Evolutionary conservation across 1,139 yeast species (phyloP), one percentile per base, ranked within the genome.

Genomic region (Kodamaea arcana): DNA sequence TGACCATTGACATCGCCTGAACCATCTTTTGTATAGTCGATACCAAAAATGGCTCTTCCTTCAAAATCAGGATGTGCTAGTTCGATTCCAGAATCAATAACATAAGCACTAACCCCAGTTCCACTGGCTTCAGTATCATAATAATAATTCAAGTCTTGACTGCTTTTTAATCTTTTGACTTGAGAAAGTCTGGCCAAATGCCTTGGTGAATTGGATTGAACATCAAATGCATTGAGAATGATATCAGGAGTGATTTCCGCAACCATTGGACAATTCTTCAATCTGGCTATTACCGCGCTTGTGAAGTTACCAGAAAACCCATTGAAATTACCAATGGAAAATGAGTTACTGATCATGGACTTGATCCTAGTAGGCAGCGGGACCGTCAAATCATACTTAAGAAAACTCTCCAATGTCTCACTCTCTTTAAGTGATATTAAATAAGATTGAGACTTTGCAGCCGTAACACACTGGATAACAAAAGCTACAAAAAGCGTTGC

Each of bases 61-160:
- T 74, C 80, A 50, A 84, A 81, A 29, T 83, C 85, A 0, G 78
- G 77, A 48, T 81, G 83, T 1, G 64, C 67, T 13, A 65, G 51
- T 36, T 67, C 65, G 18, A 84, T 60, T 0, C 95, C 95, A 1
- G 94, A 82, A 54, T 88, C 97, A 29, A 87, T 62, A n/a, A 88
- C 76, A 54, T 86, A 88, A 1, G 79, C 95, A 44, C 70, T 73
- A 0, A 85, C 83, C 12, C 71, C 77, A 7, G 57, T 46, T 0
- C 88, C 79, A 70, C 38, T 61, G 17, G 57, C 58, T 11, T 65
- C 65, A 12, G 51, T 56, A 12, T 69, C 66, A 46, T 73, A 81
- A 38, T 48, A 54, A 43, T 72, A 78, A 15, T 62, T 56, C 37
- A 54, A 48, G 32, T 48, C 25, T 34, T 48, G 33, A 31, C 51